Percentiles rank a stretch among this genome's conserved stretches.
Conservation (phyloP, 2,329 filamentous ascomycete genomes). For the Kalaharituber pfeilii region DNA sequence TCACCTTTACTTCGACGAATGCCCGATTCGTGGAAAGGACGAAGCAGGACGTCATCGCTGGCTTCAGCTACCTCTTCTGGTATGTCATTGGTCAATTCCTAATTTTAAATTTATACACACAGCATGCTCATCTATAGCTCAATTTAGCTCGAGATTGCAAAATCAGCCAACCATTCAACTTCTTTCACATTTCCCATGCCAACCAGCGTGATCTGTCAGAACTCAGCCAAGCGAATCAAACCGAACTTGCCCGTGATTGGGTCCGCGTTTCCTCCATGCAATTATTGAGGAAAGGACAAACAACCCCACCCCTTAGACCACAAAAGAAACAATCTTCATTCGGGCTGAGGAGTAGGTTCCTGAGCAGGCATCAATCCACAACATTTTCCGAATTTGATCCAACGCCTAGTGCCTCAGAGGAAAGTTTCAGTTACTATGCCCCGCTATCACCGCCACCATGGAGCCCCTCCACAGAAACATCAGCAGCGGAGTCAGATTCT, state of each 20-base stretch:
- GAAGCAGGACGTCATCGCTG: background rate
- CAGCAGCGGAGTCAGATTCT: background rate
- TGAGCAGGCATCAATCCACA: background rate
- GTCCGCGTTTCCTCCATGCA: background rate
- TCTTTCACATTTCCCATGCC: conserved; percentile 15
- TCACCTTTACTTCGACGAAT: background rate
- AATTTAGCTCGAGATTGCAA: background rate
- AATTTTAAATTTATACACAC: background rate
- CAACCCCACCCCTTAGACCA: background rate
- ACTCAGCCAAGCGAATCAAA: conserved; percentile 6
- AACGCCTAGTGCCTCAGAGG: background rate
- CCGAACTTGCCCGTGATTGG: background rate
- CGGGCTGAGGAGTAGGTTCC: background rate
- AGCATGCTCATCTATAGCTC: background rate
- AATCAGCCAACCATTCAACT: conserved; percentile 19
- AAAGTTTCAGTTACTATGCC: background rate
- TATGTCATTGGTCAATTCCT: background rate
- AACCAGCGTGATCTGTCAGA: conserved; percentile 13
- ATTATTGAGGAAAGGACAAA: background rate
- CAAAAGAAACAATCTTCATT: background rate
- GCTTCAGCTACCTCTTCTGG: background rate
- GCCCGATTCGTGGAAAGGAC: background rate
- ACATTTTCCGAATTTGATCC: background rate
- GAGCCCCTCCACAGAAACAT: background rate
- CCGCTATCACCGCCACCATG: background rate